A percentile compares a stretch with the other conserved stretches of the same genome.
These are phyloP conservation scores for Thalassiosira livingstoniorum DNA, from an alignment of 352 stramenopile species.

Conservation along the genomic window DNA sequence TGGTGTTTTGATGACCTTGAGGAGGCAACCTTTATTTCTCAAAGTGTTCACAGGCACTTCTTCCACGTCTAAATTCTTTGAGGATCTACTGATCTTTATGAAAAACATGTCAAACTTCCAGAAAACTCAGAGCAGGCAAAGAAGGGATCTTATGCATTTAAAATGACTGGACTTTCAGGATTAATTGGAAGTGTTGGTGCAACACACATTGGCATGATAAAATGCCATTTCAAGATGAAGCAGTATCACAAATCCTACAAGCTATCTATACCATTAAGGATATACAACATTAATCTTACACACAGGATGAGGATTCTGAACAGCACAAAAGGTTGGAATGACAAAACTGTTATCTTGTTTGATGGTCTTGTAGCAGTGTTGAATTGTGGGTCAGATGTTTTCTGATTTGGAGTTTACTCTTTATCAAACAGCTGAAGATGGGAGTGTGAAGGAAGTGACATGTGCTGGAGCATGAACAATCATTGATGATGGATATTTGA, in stretches of 20 bases:
- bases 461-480: conserved; percentile 30
- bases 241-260: conserved; percentile 34
- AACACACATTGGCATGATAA: conserved; percentile 39
- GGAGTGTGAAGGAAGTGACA: conserved; percentile 9
- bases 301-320: conserved; percentile 40
- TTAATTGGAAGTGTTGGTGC: conserved; percentile 29
- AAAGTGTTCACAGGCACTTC: conserved; percentile 34
- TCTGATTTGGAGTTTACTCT: conserved; percentile 23
- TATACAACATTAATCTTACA: conserved; percentile 50
- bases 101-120: conserved; percentile 25
- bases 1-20: conserved; percentile 53
- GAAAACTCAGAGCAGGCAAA: not conserved
- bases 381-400: conserved; percentile 21
- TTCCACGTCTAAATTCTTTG: conserved; percentile 34
- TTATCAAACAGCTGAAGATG: not conserved
- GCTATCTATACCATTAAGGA: conserved; percentile 26
- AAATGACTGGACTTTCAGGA: conserved; percentile 45
- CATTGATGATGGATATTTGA: conserved; percentile 25
- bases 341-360: conserved; percentile 47
- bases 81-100: conserved; percentile 30
- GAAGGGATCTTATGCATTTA: conserved; percentile 13
- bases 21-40: conserved; percentile 41
- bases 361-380: conserved; percentile 30
- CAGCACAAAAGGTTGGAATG: conserved; percentile 47
- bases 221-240: conserved; percentile 3